phyloP scores from a whole-genome alignment of 129 eudicot genomes.

The Gnaphalium uliginosum region DNA sequence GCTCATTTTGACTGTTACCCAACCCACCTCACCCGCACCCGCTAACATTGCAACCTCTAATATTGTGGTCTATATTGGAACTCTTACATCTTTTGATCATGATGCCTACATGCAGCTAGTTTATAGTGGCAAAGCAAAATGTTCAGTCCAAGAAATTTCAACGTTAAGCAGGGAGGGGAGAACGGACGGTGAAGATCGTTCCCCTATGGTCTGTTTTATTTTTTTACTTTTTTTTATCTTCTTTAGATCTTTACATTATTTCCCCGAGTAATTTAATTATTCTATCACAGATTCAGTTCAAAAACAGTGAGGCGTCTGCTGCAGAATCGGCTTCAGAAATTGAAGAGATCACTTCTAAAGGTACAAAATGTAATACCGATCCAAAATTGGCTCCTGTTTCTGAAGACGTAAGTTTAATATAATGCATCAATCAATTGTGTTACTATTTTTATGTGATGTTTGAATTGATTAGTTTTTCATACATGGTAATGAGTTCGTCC shows the following conservation, averaged over 20 bases:
- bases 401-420: constrained; percentile 47
- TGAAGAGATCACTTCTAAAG: constrained; percentile 52
- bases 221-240: neutral
- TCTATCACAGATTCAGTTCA: constrained; percentile 34
- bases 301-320: constrained; percentile 41
- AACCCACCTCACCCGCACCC: no score
- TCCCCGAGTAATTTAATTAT: neutral
- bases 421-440: no score
- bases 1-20: neutral
- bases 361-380: constrained; percentile 40
- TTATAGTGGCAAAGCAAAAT: constrained; percentile 46
- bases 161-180: constrained; percentile 41
- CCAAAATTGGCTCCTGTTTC: constrained; percentile 48
- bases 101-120: constrained; percentile 45
- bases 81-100: neutral
- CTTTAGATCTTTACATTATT: neutral
- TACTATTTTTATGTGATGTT: neutral
- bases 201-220: constrained; percentile 17
- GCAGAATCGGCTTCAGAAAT: constrained; percentile 59
- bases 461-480: neutral
- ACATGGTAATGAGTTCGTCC: constrained; percentile 1
- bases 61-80: neutral
- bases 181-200: constrained; percentile 22
- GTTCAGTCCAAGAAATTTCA: constrained; percentile 36
- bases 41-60: neutral